A percentile compares a stretch with the other conserved stretches of the same genome.
Conservation (phyloP, 169 alveolate species). For the Plasmodium vivax region DNA sequence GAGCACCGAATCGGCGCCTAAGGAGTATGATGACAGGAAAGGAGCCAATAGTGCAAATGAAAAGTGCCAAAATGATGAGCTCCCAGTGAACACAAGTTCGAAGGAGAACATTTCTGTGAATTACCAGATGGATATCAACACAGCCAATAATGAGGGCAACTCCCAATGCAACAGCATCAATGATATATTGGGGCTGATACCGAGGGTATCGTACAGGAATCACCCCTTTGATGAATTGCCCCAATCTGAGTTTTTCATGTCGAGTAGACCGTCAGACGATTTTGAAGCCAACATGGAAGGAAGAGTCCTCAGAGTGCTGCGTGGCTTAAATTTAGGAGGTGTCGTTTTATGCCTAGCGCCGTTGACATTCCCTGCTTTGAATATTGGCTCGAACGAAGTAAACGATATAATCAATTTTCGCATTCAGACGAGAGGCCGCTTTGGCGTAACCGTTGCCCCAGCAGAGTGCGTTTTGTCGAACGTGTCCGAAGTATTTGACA, state of each 20-base stretch:
- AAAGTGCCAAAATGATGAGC: conserved; percentile 12
- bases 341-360: conserved; percentile 92
- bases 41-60: background rate
- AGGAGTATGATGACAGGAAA: background rate
- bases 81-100: conserved; percentile 11
- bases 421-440: conserved; percentile 88
- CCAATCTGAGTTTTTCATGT: conserved; percentile 84
- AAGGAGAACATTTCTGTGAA: conserved; percentile 11
- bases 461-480: conserved; percentile 90
- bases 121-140: conserved; percentile 57
- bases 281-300: conserved; percentile 86
- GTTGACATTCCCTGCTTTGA: conserved; percentile 85
- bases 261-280: conserved; percentile 83
- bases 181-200: conserved; percentile 48
- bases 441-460: conserved; percentile 94
- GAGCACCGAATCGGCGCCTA: background rate
- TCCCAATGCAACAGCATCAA: conserved; percentile 60
- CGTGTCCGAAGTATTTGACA: conserved; percentile 88
- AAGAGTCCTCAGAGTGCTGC: conserved; percentile 80
- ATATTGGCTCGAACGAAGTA: conserved; percentile 76
- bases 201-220: conserved; percentile 63
- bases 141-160: conserved; percentile 60
- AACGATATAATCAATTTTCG: conserved; percentile 85
- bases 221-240: conserved; percentile 83
- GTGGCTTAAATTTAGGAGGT: conserved; percentile 90